Conservation (phyloP, 1,139 yeast genomes). For the Citeromyces hawaiiensis region DNA sequence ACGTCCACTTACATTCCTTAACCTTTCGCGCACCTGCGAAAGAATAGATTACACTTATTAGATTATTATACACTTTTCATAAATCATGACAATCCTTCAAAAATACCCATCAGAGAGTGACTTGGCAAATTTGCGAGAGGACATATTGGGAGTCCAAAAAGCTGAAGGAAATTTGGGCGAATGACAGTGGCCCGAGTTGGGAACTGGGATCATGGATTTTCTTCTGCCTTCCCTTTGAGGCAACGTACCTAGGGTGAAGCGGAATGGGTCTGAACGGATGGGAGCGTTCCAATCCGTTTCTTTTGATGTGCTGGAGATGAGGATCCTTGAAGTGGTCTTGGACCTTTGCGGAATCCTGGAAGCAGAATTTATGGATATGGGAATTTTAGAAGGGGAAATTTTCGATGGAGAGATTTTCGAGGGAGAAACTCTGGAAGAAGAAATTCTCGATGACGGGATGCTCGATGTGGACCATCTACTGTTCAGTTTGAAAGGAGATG, state of each 20-base stretch:
- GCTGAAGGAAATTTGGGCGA: neutral
- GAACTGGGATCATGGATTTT: conserved; percentile 2
- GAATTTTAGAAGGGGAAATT: no score
- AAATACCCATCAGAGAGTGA: neutral
- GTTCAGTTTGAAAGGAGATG: conserved; percentile 6
- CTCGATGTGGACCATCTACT: neutral
- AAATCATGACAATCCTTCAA: neutral
- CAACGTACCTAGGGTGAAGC: neutral
- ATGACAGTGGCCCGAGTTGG: neutral
- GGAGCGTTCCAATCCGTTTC: neutral
- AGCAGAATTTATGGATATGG: no score
- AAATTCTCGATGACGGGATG: neutral
- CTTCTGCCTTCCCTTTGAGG: neutral
- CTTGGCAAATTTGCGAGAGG: neutral
- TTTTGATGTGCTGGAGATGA: no score
- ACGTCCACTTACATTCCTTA: no score
- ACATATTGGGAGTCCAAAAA: neutral
- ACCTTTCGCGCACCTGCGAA: no score
- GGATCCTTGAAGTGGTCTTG: no score
- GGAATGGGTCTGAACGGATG: neutral
- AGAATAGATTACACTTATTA: no score
- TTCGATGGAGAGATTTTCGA: no score
- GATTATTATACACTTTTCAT: no score
- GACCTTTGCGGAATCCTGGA: no score
- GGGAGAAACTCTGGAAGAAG: no score